Base-by-base conservation (phyloP, 106 monocot genomes). In the Triglochin maritima region DNA sequence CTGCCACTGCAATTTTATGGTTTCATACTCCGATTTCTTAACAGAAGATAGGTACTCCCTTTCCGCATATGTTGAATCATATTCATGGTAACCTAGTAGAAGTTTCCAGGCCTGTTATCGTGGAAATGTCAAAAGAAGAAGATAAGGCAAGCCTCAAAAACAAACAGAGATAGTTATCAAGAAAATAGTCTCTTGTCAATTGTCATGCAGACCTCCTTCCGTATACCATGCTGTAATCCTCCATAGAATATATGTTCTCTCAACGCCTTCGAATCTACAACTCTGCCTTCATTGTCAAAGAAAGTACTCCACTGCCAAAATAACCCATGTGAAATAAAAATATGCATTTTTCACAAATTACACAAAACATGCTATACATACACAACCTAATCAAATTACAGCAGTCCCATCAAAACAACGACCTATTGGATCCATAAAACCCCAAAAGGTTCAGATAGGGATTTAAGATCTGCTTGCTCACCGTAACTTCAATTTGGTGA, bases 41-140 rank as follows among this genome's bases (percentile, higher is more conserved):
- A 78, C 74, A 50, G 71, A 72, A 68, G 72, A 70, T 81, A 85
- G 80, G 76, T 85, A 95, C 44, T 95, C 90, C 65, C 90, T 85
- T 79, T 90, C 94, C 53, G 87, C 90, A 83, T 87, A 87, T 64
- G 94, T 90, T 14, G 94, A 95, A 71, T 90, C 87, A 79, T 87
- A 95, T 52, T 77, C 79, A 76, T 87, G 73, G 60, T 83, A 85
- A 47, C 94, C 94, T 81, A 95, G 71, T 65, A 95, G 73, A 76
- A 95, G 81, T 74, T 87, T 95, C 90, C 94, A 90, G 54, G 86
- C 85, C 94, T 81, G 63, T 7, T 47, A 47, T 47, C 1, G 11
- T 45, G 6, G 9, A 44, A 7, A 64, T 45, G 9, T 67, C 10
- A 43, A 53, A 44, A 56, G 9, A 44, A 7, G 7, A 68, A 56